These are phyloP conservation scores for Oenanthe javanica DNA, from an alignment of 140 eudicot species.

Conservation along the genomic window DNA sequence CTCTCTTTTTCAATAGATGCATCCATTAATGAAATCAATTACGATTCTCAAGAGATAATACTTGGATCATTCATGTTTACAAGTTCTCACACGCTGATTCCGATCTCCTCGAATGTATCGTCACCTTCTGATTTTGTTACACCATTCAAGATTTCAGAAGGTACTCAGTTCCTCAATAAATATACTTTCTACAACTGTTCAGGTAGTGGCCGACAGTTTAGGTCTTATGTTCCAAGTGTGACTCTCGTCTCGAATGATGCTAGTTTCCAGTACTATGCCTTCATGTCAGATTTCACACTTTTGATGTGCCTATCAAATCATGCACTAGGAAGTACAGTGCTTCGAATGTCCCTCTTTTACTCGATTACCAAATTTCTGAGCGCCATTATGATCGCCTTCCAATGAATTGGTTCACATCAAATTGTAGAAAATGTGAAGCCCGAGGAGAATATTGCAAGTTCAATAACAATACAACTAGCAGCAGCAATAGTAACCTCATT, in stretches of 20 bases:
- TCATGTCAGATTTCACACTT: background rate
- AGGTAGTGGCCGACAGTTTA: background rate
- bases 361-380: background rate
- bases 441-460: slow-evolving; percentile 19
- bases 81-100: too few relatives aligned
- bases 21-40: slow-evolving; percentile 11
- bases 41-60: slow-evolving; percentile 12
- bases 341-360: background rate
- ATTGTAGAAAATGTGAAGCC: slow-evolving; percentile 25
- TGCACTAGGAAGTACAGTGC: background rate
- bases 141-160: slow-evolving; percentile 1
- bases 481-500: background rate
- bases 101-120: background rate
- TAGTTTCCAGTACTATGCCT: background rate
- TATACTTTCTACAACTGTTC: background rate
- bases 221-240: background rate
- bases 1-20: slow-evolving; percentile 14
- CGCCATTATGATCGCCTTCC: background rate
- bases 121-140: background rate
- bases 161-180: background rate
- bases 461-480: background rate
- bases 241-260: background rate
- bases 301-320: background rate
- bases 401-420: slow-evolving; percentile 19
- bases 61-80: background rate